Base-by-base conservation (phyloP, 768 basidiomycete genomes). In the Filobasidium wieringae region DNA sequence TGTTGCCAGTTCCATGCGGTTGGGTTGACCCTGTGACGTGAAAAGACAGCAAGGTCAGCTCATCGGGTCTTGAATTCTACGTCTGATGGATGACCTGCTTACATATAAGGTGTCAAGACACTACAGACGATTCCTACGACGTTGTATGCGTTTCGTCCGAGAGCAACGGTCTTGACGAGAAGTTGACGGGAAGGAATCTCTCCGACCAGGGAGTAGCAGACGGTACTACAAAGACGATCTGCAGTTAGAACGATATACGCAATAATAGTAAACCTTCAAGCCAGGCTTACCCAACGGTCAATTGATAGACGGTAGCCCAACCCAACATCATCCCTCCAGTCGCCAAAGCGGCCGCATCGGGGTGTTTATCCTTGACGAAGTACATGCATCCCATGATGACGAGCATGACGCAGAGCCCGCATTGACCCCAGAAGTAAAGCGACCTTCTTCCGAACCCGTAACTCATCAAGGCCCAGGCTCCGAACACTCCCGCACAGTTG, bases 251-350 rank as follows among this genome's bases (percentile, higher is more conserved):
- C n/a, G n/a, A n/a, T n/a, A n/a, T n/a, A n/a, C n/a, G n/a, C n/a
- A n/a, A n/a, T n/a, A n/a, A n/a, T n/a, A n/a, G n/a, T n/a, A n/a
- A n/a, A n/a, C n/a, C n/a, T n/a, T n/a, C 9, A 9, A n/a, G n/a
- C 36, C 36, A 37, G n/a, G n/a, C 36, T 37, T n/a, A 53, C 8
- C 71, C 72, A 47, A 74, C 71, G 14, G 71, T 64, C 39, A 63
- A 49, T 47, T 74, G 68, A 57, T 73, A 73, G n/a, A 72, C 53
- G 51, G 67, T 68, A 36, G 73, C 72, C 61, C 71, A 75, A 40
- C 63, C 60, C 32, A 77, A 60, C 34, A 77, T 66, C 14, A 74
- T 50, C 14, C 61, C 62, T 2, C 74, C 75, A 19, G 71, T 68
- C 2, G 68, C 75, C 63, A 64, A 68, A 8, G 53, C 59, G 27